These are phyloP conservation scores for Anisodus tanguticus DNA, from an alignment of 257 asterid species.

Conservation along the genomic window DNA sequence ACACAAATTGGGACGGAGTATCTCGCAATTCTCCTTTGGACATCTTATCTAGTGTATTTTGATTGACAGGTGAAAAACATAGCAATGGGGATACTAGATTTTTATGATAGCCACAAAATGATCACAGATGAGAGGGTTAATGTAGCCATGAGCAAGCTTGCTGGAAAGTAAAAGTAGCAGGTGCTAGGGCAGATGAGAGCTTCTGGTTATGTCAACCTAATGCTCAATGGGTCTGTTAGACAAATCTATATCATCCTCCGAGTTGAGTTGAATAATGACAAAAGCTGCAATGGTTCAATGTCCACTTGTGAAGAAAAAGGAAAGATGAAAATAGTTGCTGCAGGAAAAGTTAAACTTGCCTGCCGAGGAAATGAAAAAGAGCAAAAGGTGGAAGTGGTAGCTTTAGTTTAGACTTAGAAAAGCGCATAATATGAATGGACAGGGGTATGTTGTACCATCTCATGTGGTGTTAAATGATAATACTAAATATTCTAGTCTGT, in stretches of 20 bases:
- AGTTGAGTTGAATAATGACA: not conserved
- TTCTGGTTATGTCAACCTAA: not conserved
- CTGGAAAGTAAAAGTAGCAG: slow-evolving; percentile 34
- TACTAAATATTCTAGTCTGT: not conserved
- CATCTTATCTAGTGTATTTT: not conserved
- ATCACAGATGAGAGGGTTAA: slow-evolving; percentile 74
- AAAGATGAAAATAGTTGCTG: not conserved
- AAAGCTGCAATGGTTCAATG: too few relatives aligned
- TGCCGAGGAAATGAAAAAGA: not conserved
- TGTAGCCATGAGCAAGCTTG: slow-evolving; percentile 73
- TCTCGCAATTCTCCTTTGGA: too few relatives aligned
- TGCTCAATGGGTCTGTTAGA: not conserved
- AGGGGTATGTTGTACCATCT: not conserved
- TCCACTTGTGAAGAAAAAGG: not conserved
- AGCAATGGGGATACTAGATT: slow-evolving; percentile 90
- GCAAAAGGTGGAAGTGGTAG: not conserved
- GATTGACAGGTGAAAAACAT: slow-evolving; percentile 81
- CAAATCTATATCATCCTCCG: not conserved
- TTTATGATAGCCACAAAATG: slow-evolving; percentile 74
- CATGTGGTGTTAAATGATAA: not conserved
- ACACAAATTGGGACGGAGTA: too few relatives aligned
- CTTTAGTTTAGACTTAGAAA: not conserved
- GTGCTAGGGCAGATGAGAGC: not conserved
- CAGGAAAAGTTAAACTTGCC: not conserved
- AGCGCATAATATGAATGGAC: not conserved